Evolutionary conservation across 2,329 filamentous ascomycete species (phyloP).

Genomic region (Aureobasidium sp.): DNA sequence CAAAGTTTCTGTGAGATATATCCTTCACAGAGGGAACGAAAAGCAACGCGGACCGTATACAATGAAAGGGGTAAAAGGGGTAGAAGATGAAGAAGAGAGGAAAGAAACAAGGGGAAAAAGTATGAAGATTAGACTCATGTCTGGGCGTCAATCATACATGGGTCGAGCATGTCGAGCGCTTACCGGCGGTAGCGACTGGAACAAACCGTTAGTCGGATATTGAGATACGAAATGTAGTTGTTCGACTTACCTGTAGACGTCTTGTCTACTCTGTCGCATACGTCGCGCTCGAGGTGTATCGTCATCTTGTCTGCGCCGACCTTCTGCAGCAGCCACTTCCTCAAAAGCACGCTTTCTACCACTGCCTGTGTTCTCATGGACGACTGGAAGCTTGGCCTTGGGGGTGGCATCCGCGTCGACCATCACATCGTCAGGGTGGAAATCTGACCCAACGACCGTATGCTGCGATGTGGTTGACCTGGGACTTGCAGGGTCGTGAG

Average conservation of each 20-base stretch:
- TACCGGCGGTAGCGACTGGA: slow-evolving; percentile 18
- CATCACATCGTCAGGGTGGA: slow-evolving; percentile 19
- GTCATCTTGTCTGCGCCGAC: slow-evolving; percentile 19
- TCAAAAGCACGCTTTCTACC: slow-evolving; percentile 22
- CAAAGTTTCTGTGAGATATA: too few species aligned
- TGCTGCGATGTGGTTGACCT: slow-evolving; percentile 21
- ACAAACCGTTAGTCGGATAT: background rate
- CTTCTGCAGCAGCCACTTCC: slow-evolving; percentile 18
- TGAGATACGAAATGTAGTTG: too few species aligned
- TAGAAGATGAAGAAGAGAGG: background rate
- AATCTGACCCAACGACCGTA: slow-evolving; percentile 23
- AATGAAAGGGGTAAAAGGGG: background rate
- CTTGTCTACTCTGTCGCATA: slow-evolving; percentile 16
- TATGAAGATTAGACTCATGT: background rate
- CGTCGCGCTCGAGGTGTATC: slow-evolving; percentile 15
- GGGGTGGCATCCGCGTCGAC: slow-evolving; percentile 18
- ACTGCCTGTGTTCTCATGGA: slow-evolving; percentile 14
- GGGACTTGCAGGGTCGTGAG: slow-evolving; percentile 16
- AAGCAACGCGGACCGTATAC: background rate
- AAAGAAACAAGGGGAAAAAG: background rate
- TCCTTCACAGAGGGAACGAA: too few species aligned
- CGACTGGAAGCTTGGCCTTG: slow-evolving; percentile 16
- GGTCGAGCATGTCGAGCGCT: background rate
- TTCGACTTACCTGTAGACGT: slow-evolving; percentile 20
- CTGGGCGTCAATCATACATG: background rate